Evolutionary conservation across 2,329 filamentous ascomycete species (phyloP), one percentile per base, ranked within the genome.

Genomic region (Colletotrichum sp.): DNA sequence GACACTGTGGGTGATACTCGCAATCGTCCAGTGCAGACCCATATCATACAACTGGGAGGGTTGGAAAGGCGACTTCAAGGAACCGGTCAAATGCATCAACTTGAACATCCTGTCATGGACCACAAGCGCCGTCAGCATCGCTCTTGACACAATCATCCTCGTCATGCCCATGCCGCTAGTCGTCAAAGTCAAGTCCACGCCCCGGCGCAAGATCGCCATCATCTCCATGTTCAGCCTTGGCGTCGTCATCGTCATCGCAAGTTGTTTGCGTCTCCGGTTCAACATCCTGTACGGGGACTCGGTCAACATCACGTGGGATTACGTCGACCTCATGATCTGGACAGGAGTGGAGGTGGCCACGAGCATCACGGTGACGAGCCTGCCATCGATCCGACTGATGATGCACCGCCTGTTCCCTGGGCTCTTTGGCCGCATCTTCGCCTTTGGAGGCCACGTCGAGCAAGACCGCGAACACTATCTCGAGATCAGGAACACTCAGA

Each of bases 201-300:
- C 80, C n/a, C 83, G 85, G 49, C 87, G 87, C 77, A 89, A 87
- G 79, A 52, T 86, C 2, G 84, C 85, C 49, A 82, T 89, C 6
- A 80, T 81, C 5, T 66, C 85, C n/a, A 87, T 90, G 81, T 84
- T 90, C 67, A 85, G 83, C 8, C 81, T 90, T 16, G 85, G 88
- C 24, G 77, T 85, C 12, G 84, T 88, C 68, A 83, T 83, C 16
- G 77, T 86, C 10, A 83, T 80, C 5, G 82, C 84, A 15, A 82
- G 84, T 32, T 78, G 84, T 32, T 78, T 84, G 15, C 81, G 84
- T 6, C 80, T 87, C 24, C 80, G 81, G 36, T 84, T 83, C 68
- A 77, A 86, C 26, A 77, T 83, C 15, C 44, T 76, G 4, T 84
- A 83, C 73, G 81, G 81, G 15, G 74, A 78, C 9, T 83, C 81